phyloP scores from a whole-genome alignment of 202 grass and related monocot genomes.

The Brachypodium distachyon region DNA sequence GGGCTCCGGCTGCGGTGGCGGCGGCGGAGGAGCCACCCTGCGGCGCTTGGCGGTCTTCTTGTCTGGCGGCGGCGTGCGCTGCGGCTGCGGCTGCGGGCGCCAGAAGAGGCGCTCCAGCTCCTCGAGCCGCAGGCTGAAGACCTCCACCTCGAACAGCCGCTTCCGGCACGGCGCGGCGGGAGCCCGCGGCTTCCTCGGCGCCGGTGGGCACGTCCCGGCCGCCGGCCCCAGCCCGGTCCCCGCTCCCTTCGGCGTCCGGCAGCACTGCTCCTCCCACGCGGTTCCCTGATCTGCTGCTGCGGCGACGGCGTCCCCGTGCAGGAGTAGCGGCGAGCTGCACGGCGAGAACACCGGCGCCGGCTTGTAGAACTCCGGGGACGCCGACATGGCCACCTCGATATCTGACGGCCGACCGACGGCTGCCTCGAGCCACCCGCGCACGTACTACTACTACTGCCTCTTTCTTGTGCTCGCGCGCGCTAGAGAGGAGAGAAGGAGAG shows the following conservation, averaged over 20 bases:
- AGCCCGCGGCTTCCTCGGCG: slow-evolving; percentile 53
- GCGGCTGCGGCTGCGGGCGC: not conserved
- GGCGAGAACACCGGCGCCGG: slow-evolving; percentile 38
- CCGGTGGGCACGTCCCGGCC: slow-evolving; percentile 49
- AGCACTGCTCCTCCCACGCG: slow-evolving; percentile 28
- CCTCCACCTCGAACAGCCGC: slow-evolving; percentile 69
- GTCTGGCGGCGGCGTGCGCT: not conserved
- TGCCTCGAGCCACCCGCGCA: not conserved
- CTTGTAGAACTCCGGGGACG: slow-evolving; percentile 79
- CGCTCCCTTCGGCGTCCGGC: slow-evolving; percentile 55
- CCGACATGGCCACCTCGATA: slow-evolving; percentile 29
- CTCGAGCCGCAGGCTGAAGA: slow-evolving; percentile 54
- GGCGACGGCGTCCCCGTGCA: not conserved
- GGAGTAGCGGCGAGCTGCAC: slow-evolving; percentile 33
- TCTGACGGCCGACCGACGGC: not conserved
- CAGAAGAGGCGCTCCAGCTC: slow-evolving; percentile 61
- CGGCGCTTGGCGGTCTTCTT: slow-evolving; percentile 35
- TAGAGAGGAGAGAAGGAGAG: not conserved
- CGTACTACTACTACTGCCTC: no score
- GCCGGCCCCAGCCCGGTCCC: slow-evolving; percentile 36
- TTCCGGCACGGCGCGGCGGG: slow-evolving; percentile 53
- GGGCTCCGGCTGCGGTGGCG: slow-evolving; percentile 11
- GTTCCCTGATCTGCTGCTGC: not conserved
- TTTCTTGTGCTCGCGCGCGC: not conserved
- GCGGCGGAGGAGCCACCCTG: slow-evolving; percentile 28